Percentiles rank a stretch among this genome's conserved stretches.
These are phyloP conservation scores for Scheffersomyces lignosus DNA, from an alignment of 805 yeast species.

Conservation along the genomic window DNA sequence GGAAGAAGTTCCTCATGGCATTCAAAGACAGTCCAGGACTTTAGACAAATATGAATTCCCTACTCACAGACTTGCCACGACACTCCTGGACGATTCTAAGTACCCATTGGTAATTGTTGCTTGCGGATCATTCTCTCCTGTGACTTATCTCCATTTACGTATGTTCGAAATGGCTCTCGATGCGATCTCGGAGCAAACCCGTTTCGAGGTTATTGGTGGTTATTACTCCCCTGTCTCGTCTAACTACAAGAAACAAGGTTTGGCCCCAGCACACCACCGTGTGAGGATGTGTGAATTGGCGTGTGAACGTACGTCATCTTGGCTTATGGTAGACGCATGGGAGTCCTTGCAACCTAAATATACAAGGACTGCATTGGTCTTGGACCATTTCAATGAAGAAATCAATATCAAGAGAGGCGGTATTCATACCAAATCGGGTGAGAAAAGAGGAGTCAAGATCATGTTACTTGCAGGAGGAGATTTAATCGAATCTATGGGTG, in stretches of 20 bases:
- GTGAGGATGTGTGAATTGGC: slow-evolving; percentile 98
- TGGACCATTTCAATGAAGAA: slow-evolving; percentile 96
- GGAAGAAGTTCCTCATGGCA: slow-evolving; percentile 96
- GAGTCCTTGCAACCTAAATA: slow-evolving; percentile 89
- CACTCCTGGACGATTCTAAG: slow-evolving; percentile 70
- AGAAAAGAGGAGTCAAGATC: slow-evolving; percentile 79
- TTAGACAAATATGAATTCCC: slow-evolving; percentile 79
- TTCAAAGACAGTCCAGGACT: slow-evolving; percentile 79
- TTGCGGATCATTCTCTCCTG: slow-evolving; percentile 95
- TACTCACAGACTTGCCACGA: slow-evolving; percentile 74
- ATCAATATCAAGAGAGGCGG: slow-evolving; percentile 91
- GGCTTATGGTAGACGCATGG: slow-evolving; percentile 99
- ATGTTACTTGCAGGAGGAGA: slow-evolving; percentile 98
- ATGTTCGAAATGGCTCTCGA: slow-evolving; percentile 99
- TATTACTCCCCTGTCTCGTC: slow-evolving; percentile 94
- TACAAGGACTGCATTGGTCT: slow-evolving; percentile 90
- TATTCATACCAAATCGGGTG: slow-evolving; percentile 57
- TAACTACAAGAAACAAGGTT: slow-evolving; percentile 88
- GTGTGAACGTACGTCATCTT: slow-evolving; percentile 91
- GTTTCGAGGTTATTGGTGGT: slow-evolving; percentile 95
- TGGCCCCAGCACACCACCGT: slow-evolving; percentile 85
- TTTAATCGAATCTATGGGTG: slow-evolving; percentile 98
- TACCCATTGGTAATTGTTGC: slow-evolving; percentile 93
- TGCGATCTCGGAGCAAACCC: slow-evolving; percentile 83
- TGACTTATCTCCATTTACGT: slow-evolving; percentile 89